A percentile compares a stretch with the other conserved stretches of the same genome.
Evolutionary conservation across 2,329 filamentous ascomycete species (phyloP).

Genomic region (Alternaria viburni): DNA sequence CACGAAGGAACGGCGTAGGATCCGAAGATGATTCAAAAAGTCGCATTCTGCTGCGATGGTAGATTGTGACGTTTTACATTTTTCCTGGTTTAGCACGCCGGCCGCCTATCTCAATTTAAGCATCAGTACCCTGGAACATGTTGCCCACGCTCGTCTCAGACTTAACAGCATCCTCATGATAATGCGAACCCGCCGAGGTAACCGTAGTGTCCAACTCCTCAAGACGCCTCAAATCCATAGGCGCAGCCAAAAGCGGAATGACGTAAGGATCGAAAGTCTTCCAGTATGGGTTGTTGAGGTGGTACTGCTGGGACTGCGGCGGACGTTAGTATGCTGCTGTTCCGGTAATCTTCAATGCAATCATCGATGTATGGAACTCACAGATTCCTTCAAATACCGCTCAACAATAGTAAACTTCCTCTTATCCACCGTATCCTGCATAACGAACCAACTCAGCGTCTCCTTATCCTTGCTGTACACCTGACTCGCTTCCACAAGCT

Average conservation of each 20-base stretch:
- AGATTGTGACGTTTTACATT: too few species aligned
- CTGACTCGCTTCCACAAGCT: constrained; percentile 75
- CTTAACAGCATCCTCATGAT: constrained; percentile 12
- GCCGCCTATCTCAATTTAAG: not conserved
- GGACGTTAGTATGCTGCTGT: too few species aligned
- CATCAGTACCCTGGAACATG: constrained; percentile 15
- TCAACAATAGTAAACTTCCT: constrained; percentile 78
- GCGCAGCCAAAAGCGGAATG: constrained; percentile 68
- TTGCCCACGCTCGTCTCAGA: constrained; percentile 7
- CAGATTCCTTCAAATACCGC: constrained; percentile 70
- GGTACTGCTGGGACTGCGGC: constrained; percentile 50
- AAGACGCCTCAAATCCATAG: constrained; percentile 72
- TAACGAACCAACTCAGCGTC: constrained; percentile 72
- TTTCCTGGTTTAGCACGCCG: too few species aligned
- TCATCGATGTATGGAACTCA: too few species aligned
- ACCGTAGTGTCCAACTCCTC: constrained; percentile 64
- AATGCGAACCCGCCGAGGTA: constrained; percentile 1
- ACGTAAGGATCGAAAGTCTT: constrained; percentile 79
- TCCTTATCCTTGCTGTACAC: constrained; percentile 76
- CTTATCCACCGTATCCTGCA: constrained; percentile 73
- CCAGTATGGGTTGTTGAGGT: constrained; percentile 71
- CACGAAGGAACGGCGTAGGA: too few species aligned
- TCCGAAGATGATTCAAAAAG: too few species aligned
- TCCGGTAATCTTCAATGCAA: too few species aligned
- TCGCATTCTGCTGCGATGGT: too few species aligned